Evolutionary conservation across 177 flowering plant species (phyloP), one percentile per base, ranked within the genome.

Genomic region (Vitis hybrid): DNA sequence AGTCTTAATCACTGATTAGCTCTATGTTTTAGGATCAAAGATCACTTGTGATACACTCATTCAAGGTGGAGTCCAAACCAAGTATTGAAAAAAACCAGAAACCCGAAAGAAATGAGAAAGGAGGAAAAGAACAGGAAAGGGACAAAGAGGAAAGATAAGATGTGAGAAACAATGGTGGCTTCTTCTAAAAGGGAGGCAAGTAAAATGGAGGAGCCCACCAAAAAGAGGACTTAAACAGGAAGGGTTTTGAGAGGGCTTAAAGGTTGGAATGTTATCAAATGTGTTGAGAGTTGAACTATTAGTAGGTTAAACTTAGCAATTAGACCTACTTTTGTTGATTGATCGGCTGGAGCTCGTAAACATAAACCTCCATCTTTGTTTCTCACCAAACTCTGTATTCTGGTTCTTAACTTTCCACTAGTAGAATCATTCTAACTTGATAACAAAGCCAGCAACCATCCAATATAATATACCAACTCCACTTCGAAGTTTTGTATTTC

Each of bases 371-470:
- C 50, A 14, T 60, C 60, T 66, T 67, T 20, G 22, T 20, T 67
- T 66, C 69, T 72, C 69, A 74, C 70, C 79, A 52, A 81, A 80
- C 84, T 29, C 74, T 71, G 77, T 74, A 66, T 73, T 68, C 64
- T 70, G 65, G 68, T 60, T 59, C 51, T 72, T 66, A 65, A 74
- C 72, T 75, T 75, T 64, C 11, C 74, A 48, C 64, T 73, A 70
- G 72, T 75, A 74, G 74, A 65, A 83, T 83, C 74, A 84, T 81
- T 79, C 59, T 78, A 69, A 55, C 90, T 87, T 87, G 77, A 62
- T 62, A 70, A 53, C 70, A 70, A 87, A 87, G 89, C 75, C 83
- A 79, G 58, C 45, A 59, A 48, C 33, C 75, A 71, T 70, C 76
- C 66, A 79, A 70, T 74, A 79, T 81, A 80, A 81, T 77, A 74